These are phyloP conservation scores for Lentinus brumalis DNA, from an alignment of 768 basidiomycete genomes.

Conservation along the genomic window DNA sequence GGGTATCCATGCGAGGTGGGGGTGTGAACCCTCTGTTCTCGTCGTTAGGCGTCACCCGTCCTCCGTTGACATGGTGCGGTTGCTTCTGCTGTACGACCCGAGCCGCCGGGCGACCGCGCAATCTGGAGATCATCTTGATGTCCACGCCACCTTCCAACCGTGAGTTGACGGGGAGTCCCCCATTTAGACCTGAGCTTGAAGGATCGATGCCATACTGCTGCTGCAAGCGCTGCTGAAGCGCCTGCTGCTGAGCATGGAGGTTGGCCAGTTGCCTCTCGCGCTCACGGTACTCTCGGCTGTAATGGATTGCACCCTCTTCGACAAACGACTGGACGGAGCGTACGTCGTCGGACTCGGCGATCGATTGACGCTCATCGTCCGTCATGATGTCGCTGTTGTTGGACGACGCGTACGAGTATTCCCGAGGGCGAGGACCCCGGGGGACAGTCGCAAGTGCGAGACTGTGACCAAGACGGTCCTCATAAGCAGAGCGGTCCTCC, in stretches of 20 bases:
- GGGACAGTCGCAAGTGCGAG: slow-evolving; percentile 71
- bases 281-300: slow-evolving; percentile 18
- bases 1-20: slow-evolving; percentile 29
- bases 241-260: slow-evolving; percentile 9
- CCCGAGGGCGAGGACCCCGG: slow-evolving; percentile 57
- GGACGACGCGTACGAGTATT: slow-evolving; percentile 44
- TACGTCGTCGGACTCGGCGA: slow-evolving; percentile 67
- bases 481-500: slow-evolving; percentile 65
- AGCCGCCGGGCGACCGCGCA: slow-evolving; percentile 25
- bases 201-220: slow-evolving; percentile 21
- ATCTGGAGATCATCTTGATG: slow-evolving; percentile 22
- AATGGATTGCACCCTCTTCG: slow-evolving; percentile 40
- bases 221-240: slow-evolving; percentile 9
- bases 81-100: slow-evolving; percentile 19
- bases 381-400: slow-evolving; percentile 67
- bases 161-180: slow-evolving; percentile 4
- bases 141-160: slow-evolving; percentile 21
- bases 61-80: neutral
- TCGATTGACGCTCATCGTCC: slow-evolving; percentile 68
- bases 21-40: slow-evolving; percentile 21
- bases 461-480: slow-evolving; percentile 64
- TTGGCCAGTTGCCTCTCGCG: slow-evolving; percentile 8
- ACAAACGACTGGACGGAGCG: slow-evolving; percentile 68
- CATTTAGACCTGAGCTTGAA: slow-evolving; percentile 12
- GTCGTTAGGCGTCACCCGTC: slow-evolving; percentile 10